Evolutionary conservation across 805 yeast genomes (phyloP).

Genomic region (Lipomyces chichibuensis): DNA sequence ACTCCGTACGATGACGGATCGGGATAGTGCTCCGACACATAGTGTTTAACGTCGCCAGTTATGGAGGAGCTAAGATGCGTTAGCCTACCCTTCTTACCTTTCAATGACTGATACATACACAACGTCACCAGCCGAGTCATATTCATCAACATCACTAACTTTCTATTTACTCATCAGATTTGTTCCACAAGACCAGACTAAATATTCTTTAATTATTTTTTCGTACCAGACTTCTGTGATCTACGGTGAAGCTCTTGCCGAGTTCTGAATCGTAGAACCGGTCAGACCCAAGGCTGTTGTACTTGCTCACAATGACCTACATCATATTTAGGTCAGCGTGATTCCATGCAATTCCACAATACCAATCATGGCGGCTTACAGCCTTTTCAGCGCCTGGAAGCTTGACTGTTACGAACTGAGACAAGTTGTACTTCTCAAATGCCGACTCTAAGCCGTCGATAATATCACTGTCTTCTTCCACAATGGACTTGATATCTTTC

Average conservation of each 20-base stretch:
- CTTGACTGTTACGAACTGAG: slow-evolving; percentile 46
- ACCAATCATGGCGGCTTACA: slow-evolving; percentile 7
- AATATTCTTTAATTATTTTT: background rate
- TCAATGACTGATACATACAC: slow-evolving; percentile 30
- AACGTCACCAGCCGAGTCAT: slow-evolving; percentile 35
- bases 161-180: slow-evolving; percentile 42
- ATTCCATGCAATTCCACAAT: background rate
- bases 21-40: slow-evolving; percentile 70
- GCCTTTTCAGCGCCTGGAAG: slow-evolving; percentile 40
- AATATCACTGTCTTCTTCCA: slow-evolving; percentile 48
- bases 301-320: slow-evolving; percentile 51
- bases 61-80: slow-evolving; percentile 43
- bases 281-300: slow-evolving; percentile 53
- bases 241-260: slow-evolving; percentile 59
- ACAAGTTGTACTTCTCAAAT: slow-evolving; percentile 49
- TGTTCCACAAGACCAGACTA: background rate
- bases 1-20: slow-evolving; percentile 55
- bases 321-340: background rate
- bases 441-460: slow-evolving; percentile 43
- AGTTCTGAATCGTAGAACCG: slow-evolving; percentile 56
- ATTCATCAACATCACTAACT: slow-evolving; percentile 58
- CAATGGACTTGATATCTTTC: slow-evolving; percentile 50
- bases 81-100: slow-evolving; percentile 41
- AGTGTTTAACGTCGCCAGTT: slow-evolving; percentile 48
- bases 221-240: slow-evolving; percentile 46